Evolutionary conservation across 441 rosid species (phyloP).

Genomic region (Lepidium campestre): DNA sequence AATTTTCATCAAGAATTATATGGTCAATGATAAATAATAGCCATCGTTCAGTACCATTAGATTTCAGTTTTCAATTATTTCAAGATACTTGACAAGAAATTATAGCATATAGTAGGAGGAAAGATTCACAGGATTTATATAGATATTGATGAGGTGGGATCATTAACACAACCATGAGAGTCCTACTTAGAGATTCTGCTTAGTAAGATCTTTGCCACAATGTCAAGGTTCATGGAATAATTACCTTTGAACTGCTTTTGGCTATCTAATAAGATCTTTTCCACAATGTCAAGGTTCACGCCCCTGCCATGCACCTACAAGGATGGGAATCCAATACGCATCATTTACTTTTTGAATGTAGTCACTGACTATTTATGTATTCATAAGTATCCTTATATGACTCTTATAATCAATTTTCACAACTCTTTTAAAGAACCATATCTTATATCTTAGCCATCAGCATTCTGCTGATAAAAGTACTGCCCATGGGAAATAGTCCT

Average conservation of each 20-base stretch:
- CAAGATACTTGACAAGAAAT: background rate
- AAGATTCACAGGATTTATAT: background rate
- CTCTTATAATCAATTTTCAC: background rate
- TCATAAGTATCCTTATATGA: background rate
- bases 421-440: conserved; percentile 2
- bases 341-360: background rate
- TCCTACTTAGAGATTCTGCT: background rate
- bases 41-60: background rate
- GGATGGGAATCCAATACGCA: conserved; percentile 1
- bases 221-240: background rate
- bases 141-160: background rate
- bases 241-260: conserved; percentile 67
- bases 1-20: conserved; percentile 1
- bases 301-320: conserved; percentile 86
- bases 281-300: conserved; percentile 66
- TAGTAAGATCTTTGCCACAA: background rate
- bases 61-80: conserved; percentile 11
- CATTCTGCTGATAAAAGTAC: background rate
- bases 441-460: background rate
- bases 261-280: conserved; percentile 62
- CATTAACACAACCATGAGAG: conserved; percentile 1
- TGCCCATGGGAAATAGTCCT: background rate
- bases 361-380: background rate
- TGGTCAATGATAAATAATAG: background rate
- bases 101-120: background rate